Evolutionary conservation across 2,329 filamentous ascomycete species (phyloP).

Genomic region (Bipolaris sorokiniana): DNA sequence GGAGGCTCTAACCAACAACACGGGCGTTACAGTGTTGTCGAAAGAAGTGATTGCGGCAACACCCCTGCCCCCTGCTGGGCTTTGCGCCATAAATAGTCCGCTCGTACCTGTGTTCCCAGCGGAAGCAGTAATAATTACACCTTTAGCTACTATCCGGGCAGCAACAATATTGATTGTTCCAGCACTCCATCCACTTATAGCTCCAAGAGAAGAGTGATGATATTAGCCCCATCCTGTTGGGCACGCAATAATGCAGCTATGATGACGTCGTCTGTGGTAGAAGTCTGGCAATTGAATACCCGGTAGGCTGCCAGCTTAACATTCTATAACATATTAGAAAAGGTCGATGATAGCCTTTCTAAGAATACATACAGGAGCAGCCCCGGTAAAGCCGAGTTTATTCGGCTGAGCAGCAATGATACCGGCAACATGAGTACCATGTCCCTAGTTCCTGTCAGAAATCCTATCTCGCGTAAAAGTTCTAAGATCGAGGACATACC

Average conservation of each 20-base stretch:
- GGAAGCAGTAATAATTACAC: background rate
- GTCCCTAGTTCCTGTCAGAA: background rate
- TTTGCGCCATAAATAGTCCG: background rate
- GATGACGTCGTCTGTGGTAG: background rate
- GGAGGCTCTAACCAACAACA: background rate
- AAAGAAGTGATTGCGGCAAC: background rate
- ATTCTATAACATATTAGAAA: background rate
- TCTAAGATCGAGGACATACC: background rate
- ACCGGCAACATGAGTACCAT: slow-evolving; percentile 1
- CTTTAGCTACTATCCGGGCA: background rate
- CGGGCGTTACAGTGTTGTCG: background rate
- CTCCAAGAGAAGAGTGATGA: background rate
- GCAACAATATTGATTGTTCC: background rate
- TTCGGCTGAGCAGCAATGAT: background rate
- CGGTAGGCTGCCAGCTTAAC: background rate
- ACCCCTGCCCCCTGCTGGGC: background rate
- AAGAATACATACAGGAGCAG: background rate
- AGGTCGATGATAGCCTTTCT: no score
- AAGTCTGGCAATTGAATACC: background rate
- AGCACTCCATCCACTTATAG: background rate
- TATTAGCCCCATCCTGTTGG: background rate
- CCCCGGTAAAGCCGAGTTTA: background rate
- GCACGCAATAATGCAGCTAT: background rate
- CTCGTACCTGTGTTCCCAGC: background rate
- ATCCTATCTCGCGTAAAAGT: background rate